A percentile compares a stretch with the other conserved stretches of the same genome.
Conservation (phyloP, 306 rosid species). For the Argentina anserina region DNA sequence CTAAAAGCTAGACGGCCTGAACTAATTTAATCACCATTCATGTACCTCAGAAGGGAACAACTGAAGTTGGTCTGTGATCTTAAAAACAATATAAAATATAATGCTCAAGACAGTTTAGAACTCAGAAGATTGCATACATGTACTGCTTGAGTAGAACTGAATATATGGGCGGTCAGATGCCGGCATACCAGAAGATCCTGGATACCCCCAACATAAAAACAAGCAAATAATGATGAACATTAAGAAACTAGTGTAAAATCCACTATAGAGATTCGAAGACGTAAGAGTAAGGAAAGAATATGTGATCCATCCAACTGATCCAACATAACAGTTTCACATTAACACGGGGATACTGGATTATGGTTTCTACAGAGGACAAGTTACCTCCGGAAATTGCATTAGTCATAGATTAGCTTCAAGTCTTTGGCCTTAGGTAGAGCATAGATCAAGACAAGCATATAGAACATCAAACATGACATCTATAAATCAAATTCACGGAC, state of each 20-base stretch:
- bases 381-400: slow-evolving; percentile 3
- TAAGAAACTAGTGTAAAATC: background rate
- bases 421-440: slow-evolving; percentile 1
- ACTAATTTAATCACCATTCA: background rate
- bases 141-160: background rate
- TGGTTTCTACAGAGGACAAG: background rate
- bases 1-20: background rate
- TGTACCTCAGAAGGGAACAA: background rate
- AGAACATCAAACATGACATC: background rate
- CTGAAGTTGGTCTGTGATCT: background rate
- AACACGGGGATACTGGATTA: background rate
- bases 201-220: background rate
- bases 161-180: slow-evolving; percentile 2
- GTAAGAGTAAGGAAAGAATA: background rate
- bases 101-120: background rate
- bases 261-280: background rate
- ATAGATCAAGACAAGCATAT: background rate
- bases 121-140: background rate
- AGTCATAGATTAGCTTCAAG: background rate
- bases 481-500: background rate
- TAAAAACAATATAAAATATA: background rate
- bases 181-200: slow-evolving; percentile 3
- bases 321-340: slow-evolving; percentile 5
- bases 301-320: background rate
- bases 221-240: background rate